These are phyloP conservation scores for Suillus subalutaceus DNA, from an alignment of 768 basidiomycete genomes.

Conservation along the genomic window DNA sequence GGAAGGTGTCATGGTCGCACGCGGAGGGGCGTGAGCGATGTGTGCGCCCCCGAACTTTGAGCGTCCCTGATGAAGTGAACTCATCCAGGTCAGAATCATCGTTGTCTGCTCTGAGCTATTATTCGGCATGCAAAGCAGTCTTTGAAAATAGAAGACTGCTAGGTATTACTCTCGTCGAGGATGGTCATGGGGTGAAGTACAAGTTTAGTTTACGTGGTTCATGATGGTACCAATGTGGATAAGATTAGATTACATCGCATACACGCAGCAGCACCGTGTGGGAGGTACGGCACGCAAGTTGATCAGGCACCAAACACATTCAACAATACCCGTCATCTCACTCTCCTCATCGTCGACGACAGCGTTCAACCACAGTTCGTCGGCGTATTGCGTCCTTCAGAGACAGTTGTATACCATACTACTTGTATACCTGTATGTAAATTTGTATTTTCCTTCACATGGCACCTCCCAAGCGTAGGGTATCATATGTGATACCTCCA, in stretches of 20 bases:
- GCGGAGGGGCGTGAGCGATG: too few species aligned
- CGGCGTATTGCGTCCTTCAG: constrained; percentile 4
- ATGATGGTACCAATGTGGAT: not conserved
- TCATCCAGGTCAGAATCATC: constrained; percentile 48
- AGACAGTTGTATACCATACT: constrained; percentile 1
- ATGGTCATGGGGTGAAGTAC: not conserved
- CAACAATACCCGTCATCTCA: not conserved
- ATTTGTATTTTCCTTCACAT: constrained; percentile 23
- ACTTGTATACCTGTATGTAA: constrained; percentile 24
- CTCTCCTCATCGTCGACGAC: constrained; percentile 3
- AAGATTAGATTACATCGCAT: constrained; percentile 12
- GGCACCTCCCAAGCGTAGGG: constrained; percentile 61
- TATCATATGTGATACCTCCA: constrained; percentile 88
- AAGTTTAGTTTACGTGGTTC: not conserved
- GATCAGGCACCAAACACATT: constrained; percentile 9
- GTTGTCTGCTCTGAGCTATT: constrained; percentile 29
- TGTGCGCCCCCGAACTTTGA: too few species aligned
- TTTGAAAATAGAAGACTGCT: constrained; percentile 35
- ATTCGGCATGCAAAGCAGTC: constrained; percentile 48
- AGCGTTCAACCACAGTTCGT: not conserved
- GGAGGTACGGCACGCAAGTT: not conserved
- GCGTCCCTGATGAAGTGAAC: constrained; percentile 40
- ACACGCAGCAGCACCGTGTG: not conserved
- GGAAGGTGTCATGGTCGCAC: too few species aligned
- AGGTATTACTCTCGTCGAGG: not conserved